These are phyloP conservation scores for Juglanconis juglandina DNA, from an alignment of 2,329 filamentous ascomycete genomes.

Conservation along the genomic window DNA sequence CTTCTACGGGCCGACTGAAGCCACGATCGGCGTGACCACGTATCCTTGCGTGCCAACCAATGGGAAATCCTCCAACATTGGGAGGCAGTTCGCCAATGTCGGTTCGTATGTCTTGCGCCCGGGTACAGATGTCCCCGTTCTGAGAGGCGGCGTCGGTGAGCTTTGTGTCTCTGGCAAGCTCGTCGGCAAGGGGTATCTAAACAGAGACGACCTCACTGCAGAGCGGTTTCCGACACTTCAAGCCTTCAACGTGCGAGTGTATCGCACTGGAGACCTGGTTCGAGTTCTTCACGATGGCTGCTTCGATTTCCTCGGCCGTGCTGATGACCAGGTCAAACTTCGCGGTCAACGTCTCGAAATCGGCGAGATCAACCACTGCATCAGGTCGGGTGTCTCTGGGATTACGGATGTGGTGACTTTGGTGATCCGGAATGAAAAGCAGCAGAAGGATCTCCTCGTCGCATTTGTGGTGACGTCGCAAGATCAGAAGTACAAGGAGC, in stretches of 20 bases:
- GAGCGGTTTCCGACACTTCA: conserved; percentile 70
- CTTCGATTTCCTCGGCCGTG: conserved; percentile 83
- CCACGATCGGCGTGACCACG: conserved; percentile 90
- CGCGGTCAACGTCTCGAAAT: conserved; percentile 86
- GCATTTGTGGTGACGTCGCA: conserved; percentile 59
- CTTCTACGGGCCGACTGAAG: conserved; percentile 87
- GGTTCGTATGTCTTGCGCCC: conserved; percentile 75
- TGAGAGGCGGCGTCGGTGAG: conserved; percentile 78
- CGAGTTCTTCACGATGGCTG: conserved; percentile 74
- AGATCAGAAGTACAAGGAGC: neutral
- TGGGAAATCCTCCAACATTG: conserved; percentile 84
- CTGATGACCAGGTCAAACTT: conserved; percentile 89
- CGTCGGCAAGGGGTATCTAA: conserved; percentile 86
- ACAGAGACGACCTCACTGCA: conserved; percentile 70
- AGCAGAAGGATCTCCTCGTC: conserved; percentile 78
- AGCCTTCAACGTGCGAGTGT: conserved; percentile 60
- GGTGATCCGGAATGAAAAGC: conserved; percentile 66
- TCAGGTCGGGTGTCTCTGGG: conserved; percentile 55
- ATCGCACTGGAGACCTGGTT: conserved; percentile 86
- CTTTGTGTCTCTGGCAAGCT: conserved; percentile 83
- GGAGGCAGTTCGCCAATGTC: conserved; percentile 81
- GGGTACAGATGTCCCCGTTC: conserved; percentile 65
- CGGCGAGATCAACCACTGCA: conserved; percentile 83
- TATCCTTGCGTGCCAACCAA: conserved; percentile 74
- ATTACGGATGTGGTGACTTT: conserved; percentile 73